These are phyloP conservation scores for Catunica adiposa DNA, from an alignment of 2,329 filamentous ascomycete species.

Conservation along the genomic window DNA sequence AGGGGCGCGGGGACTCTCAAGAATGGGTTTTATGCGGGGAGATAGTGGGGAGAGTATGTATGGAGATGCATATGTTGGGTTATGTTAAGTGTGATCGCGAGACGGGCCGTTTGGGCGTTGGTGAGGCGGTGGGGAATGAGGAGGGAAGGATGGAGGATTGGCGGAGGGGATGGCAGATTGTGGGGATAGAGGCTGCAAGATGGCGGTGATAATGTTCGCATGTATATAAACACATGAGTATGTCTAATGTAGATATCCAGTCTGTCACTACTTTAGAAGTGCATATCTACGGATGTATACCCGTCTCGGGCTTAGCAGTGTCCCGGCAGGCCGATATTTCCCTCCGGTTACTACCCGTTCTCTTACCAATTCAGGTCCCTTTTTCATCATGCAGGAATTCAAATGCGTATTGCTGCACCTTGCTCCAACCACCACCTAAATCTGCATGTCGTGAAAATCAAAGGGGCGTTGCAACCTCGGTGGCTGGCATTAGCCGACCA, in stretches of 20 bases:
- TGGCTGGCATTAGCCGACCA: background rate
- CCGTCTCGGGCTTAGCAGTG: too few species aligned
- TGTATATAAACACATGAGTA: background rate
- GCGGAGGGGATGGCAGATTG: background rate
- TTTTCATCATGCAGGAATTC: background rate
- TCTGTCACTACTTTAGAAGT: too few species aligned
- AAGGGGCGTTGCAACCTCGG: background rate
- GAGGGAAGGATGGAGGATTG: background rate
- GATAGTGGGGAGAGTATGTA: background rate
- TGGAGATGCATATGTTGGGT: background rate
- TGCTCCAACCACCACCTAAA: background rate
- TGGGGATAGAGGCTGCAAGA: background rate
- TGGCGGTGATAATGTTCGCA: background rate
- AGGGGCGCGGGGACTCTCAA: background rate
- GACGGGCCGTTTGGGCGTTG: background rate
- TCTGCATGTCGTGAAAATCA: background rate
- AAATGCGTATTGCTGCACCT: background rate
- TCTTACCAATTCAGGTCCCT: background rate
- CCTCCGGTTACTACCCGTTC: background rate
- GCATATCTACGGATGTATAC: too few species aligned
- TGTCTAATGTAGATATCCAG: too few species aligned
- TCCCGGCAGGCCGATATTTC: too few species aligned
- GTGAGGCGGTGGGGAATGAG: background rate
- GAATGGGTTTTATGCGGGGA: background rate
- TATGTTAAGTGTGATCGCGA: background rate